Percentiles rank a stretch among this genome's conserved stretches.
Conservation (phyloP, 148 eudicot genomes). For the Selenicereus undatus region DNA sequence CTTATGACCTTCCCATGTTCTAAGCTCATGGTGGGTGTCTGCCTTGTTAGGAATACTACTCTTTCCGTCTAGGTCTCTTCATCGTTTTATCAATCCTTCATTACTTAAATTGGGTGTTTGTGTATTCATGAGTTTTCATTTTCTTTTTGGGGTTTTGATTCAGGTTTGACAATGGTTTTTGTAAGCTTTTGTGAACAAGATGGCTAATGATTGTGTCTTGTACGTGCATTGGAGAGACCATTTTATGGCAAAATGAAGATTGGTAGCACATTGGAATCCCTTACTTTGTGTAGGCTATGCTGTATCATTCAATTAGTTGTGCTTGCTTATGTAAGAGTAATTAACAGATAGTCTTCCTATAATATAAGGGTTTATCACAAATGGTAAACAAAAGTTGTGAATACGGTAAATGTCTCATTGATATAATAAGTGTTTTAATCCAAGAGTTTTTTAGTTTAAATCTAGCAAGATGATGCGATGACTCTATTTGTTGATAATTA, state of each 20-base stretch:
- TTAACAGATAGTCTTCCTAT: too few species aligned
- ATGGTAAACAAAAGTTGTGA: background rate
- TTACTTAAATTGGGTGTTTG: constrained; percentile 3
- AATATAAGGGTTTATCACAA: background rate
- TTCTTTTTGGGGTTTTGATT: background rate
- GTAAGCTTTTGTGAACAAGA: constrained; percentile 17
- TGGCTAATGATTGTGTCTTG: background rate
- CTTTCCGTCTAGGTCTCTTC: background rate
- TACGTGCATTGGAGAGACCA: background rate
- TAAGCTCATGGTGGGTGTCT: background rate
- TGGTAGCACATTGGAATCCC: too few species aligned
- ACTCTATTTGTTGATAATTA: too few species aligned
- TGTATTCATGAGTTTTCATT: background rate
- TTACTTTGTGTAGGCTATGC: background rate
- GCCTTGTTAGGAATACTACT: background rate
- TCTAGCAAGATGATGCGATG: too few species aligned
- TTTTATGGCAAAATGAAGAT: background rate
- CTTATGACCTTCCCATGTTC: background rate
- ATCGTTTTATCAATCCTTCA: background rate
- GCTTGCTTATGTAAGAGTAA: background rate
- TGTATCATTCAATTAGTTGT: background rate
- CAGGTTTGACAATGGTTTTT: constrained; percentile 3
- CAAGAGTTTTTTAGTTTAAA: too few species aligned
- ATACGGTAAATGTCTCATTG: background rate
- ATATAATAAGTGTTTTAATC: too few species aligned